phyloP scores from a whole-genome alignment of 768 basidiomycete genomes.

The Dentipellis sp. region DNA sequence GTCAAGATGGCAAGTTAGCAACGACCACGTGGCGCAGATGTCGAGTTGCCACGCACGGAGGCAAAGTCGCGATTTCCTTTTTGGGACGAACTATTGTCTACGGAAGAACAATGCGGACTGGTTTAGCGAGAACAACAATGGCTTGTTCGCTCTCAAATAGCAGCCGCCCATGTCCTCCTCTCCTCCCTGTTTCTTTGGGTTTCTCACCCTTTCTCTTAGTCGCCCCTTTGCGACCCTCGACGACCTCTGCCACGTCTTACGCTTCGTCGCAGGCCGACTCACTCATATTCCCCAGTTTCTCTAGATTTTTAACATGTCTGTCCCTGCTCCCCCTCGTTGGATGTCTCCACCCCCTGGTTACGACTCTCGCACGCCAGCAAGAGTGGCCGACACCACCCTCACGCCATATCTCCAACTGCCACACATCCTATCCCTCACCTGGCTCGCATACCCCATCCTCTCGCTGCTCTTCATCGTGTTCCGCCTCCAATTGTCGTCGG shows the following conservation, averaged over 20 bases:
- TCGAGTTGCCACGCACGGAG: no score
- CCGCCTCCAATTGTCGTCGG: conserved; percentile 66
- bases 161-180: background rate
- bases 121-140: conserved; percentile 9
- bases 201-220: conserved; percentile 5
- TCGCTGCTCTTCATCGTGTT: conserved; percentile 86
- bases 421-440: conserved; percentile 77
- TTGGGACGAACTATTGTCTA: background rate
- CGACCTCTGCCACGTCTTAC: background rate
- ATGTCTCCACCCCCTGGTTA: conserved; percentile 45
- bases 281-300: background rate
- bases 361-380: conserved; percentile 22
- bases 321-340: conserved; percentile 20
- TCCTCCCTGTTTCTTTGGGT: background rate
- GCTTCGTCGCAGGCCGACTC: conserved; percentile 14
- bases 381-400: conserved; percentile 29
- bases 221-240: conserved; percentile 5
- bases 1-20: no score
- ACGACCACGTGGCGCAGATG: no score
- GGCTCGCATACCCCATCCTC: conserved; percentile 87
- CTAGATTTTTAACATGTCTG: conserved; percentile 14
- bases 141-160: conserved; percentile 7
- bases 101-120: conserved; percentile 5
- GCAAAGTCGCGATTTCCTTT: background rate
- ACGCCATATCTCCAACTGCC: conserved; percentile 79